Conservation (phyloP, 257 asterid species). For the Fraxinus pennsylvanica region DNA sequence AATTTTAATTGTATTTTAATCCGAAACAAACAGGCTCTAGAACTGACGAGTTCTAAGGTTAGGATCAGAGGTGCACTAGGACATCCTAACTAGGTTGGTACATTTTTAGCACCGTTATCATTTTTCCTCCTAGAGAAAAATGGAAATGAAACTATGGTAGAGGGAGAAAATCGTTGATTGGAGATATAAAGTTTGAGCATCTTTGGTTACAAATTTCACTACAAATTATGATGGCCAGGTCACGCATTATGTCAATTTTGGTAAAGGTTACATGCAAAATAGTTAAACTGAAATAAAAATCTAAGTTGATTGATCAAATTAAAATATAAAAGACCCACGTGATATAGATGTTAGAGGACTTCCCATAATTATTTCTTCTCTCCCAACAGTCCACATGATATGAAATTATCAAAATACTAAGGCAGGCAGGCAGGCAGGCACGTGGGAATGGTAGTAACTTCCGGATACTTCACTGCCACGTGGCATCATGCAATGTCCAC, state of each 20-base stretch:
- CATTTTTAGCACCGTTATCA: too few species aligned
- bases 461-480: neutral
- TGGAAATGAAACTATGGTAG: too few species aligned
- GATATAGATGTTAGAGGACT: too few species aligned
- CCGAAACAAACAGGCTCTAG: too few species aligned
- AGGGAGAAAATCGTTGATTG: neutral
- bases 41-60: neutral
- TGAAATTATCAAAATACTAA: neutral
- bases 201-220: neutral
- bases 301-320: neutral
- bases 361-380: too few species aligned
- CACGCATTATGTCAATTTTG: neutral
- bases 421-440: neutral
- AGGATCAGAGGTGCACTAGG: too few species aligned
- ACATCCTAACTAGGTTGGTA: too few species aligned
- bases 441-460: neutral
- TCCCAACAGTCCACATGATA: neutral
- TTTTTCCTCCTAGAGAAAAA: too few species aligned
- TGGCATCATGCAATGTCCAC: constrained; percentile 3
- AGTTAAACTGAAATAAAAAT: neutral
- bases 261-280: neutral
- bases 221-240: neutral
- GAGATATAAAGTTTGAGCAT: neutral
- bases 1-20: too few species aligned
- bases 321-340: too few species aligned